Evolutionary conservation across 495 filamentous ascomycete species (phyloP), one percentile per base, ranked within the genome.

Genomic region (Penicillium pulvis): DNA sequence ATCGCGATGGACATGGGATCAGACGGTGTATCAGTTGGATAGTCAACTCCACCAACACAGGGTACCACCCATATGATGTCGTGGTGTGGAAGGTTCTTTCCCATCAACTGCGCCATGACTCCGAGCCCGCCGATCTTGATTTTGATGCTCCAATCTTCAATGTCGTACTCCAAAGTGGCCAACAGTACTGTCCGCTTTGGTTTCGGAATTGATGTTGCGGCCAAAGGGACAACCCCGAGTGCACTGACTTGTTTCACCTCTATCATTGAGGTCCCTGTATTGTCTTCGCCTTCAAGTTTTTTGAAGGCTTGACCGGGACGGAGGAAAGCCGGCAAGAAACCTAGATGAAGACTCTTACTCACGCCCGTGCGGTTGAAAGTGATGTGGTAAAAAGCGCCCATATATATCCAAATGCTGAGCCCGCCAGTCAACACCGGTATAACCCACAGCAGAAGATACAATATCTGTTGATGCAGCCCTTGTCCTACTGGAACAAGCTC

Each of bases 21-120:
- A 0, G 80, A 85, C 1, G 60, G 68, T 55, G 83, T 71, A 56
- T 89, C 85, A 17, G 74, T 67, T 0, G 87, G 87, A 57, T 90
- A 90, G 23, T 88, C 80, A 50, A 90, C 73, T 35, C 82, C 87
- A 31, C 86, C 86, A 28, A 89, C 86, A 62, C 85, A 85, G 10
- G 86, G 87, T 44, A 90, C 85, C 14, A 90, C 86, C 87, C 87
- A 90, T 55, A 89, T 84, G 10, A 89, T 71, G 60, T 90, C 81
- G 58, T 87, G 84, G 54, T 90, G 85, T 12, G 80, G 75, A 1
- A 89, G 78, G 41, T 85, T 83, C 61, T 87, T 85, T 10, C 83
- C 87, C 87, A 90, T 90, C 2, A 90, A 73, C 59, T 87, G 85
- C 10, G 83, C 83, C 82, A 85, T 85, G 33, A 89, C 86, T 71